Conservation (phyloP, 108 stramenopile genomes). For the Skeletonema grethae region DNA sequence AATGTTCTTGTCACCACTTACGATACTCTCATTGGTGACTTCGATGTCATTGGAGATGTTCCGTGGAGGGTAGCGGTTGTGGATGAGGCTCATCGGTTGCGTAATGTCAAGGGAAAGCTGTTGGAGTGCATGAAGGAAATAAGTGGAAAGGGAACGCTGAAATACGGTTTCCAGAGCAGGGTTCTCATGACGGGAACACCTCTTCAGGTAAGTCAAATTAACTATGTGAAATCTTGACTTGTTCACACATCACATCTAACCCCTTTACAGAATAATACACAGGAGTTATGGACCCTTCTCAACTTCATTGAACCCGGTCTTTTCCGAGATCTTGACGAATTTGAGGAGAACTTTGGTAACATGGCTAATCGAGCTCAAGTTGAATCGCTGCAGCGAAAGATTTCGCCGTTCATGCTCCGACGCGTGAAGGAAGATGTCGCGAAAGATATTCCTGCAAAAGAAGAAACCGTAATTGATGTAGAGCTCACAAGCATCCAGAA, state of each 20-base stretch:
- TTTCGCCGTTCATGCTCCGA: slow-evolving; percentile 97
- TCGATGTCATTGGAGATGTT: slow-evolving; percentile 87
- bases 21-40: slow-evolving; percentile 92
- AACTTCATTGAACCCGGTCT: slow-evolving; percentile 96
- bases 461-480: slow-evolving; percentile 99
- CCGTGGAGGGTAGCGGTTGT: slow-evolving; percentile 92
- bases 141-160: slow-evolving; percentile 76
- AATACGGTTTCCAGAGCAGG: slow-evolving; percentile 93
- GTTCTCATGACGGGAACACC: slow-evolving; percentile 98
- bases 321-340: slow-evolving; percentile 91
- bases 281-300: slow-evolving; percentile 96
- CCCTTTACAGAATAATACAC: slow-evolving; percentile 96
- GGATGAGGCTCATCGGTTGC: slow-evolving; percentile 97
- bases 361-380: slow-evolving; percentile 93
- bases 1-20: slow-evolving; percentile 94
- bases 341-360: slow-evolving; percentile 89
- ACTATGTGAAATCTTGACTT: no score
- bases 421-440: slow-evolving; percentile 98
- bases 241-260: no score
- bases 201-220: no score
- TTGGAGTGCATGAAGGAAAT: slow-evolving; percentile 94
- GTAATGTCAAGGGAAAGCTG: slow-evolving; percentile 93
- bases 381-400: slow-evolving; percentile 85
- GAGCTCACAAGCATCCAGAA: slow-evolving; percentile 98
- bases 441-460: slow-evolving; percentile 98